These are phyloP conservation scores for Naganishia antarctica DNA, from an alignment of 768 basidiomycete genomes.

Conservation along the genomic window DNA sequence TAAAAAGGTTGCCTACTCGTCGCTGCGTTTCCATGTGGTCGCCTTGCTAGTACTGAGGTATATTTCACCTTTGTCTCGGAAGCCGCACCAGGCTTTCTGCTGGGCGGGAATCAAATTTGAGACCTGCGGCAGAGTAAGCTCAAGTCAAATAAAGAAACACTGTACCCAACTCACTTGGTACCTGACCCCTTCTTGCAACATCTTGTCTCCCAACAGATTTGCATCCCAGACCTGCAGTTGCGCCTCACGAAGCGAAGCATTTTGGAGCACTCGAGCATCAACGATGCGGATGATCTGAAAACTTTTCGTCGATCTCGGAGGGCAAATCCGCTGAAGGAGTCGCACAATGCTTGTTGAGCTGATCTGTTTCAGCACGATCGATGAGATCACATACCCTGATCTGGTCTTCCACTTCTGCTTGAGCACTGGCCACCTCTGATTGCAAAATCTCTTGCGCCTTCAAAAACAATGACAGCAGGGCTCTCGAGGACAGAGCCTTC, in stretches of 20 bases:
- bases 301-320: conserved; percentile 66
- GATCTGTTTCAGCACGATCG: neutral
- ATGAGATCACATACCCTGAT: conserved; percentile 57
- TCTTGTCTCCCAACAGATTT: conserved; percentile 53
- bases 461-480: conserved; percentile 20
- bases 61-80: conserved; percentile 20
- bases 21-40: conserved; percentile 26
- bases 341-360: neutral
- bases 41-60: conserved; percentile 26
- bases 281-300: conserved; percentile 69
- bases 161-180: conserved; percentile 62
- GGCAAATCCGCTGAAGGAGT: conserved; percentile 57
- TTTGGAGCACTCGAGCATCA: conserved; percentile 57
- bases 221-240: conserved; percentile 84
- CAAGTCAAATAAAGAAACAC: no score
- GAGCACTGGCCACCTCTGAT: conserved; percentile 55
- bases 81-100: conserved; percentile 21
- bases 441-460: conserved; percentile 41
- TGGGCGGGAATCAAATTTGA: conserved; percentile 27
- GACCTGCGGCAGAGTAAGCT: conserved; percentile 4
- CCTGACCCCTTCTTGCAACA: conserved; percentile 61
- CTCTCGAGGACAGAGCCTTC: conserved; percentile 56
- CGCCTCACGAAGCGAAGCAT: conserved; percentile 57
- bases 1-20: no score
- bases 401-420: conserved; percentile 66